Conservation (phyloP, 1,284 basidiomycete genomes). For the Apiotrichum mycotoxinovorans region DNA sequence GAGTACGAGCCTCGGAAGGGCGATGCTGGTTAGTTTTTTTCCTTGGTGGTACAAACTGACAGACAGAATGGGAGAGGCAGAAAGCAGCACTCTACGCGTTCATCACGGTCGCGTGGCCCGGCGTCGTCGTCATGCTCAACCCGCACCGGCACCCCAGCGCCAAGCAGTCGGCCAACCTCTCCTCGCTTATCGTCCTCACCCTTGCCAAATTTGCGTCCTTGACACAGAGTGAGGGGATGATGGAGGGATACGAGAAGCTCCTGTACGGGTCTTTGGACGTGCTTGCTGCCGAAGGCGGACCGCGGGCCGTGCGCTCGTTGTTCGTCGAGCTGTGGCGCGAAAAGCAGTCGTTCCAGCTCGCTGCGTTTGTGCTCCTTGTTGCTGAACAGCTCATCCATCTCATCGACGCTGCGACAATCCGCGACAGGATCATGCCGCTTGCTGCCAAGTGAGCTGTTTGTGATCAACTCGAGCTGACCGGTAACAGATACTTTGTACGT, state of each 20-base stretch:
- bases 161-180: conserved; percentile 8
- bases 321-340: conserved; percentile 3
- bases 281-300: conserved; percentile 18
- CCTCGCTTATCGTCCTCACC: conserved; percentile 19
- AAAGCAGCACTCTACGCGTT: conserved; percentile 27
- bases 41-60: not conserved
- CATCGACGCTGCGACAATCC: conserved; percentile 22
- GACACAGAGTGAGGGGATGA: conserved; percentile 12
- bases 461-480: conserved; percentile 2
- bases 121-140: conserved; percentile 24
- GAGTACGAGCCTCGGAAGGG: conserved; percentile 1
- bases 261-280: conserved; percentile 36
- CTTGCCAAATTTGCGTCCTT: conserved; percentile 26
- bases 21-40: not conserved
- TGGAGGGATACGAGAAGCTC: conserved; percentile 28
- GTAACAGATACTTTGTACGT: conserved; percentile 26
- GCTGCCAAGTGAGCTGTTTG: conserved; percentile 24
- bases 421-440: conserved; percentile 21
- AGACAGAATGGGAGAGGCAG: conserved; percentile 22
- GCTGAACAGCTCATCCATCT: conserved; percentile 32
- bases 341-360: conserved; percentile 10
- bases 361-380: conserved; percentile 24
- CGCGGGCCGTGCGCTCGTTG: conserved; percentile 5
- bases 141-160: conserved; percentile 3
- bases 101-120: conserved; percentile 20